Conservation (phyloP, 2,329 filamentous ascomycete species). For the Colletotrichum gigasporum region DNA sequence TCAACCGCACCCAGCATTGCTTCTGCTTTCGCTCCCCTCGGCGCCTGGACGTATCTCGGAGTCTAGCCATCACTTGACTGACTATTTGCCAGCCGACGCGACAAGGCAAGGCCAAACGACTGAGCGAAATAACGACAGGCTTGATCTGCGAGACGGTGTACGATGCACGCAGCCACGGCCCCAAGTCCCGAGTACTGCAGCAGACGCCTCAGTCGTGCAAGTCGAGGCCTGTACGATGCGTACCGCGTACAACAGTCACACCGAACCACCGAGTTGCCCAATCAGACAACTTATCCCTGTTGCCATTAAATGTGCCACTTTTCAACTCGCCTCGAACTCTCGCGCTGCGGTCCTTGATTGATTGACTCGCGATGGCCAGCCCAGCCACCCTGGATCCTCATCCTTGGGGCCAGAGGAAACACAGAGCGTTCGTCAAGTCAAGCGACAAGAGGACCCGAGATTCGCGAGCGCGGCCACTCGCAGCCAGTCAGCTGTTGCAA, state of each 20-base stretch:
- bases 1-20: neutral
- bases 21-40: neutral
- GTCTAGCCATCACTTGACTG: neutral
- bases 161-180: neutral
- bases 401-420: neutral
- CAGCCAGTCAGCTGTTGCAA: neutral
- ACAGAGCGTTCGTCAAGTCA: conserved; percentile 19
- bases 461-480: neutral
- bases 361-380: conserved; percentile 23
- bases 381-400: neutral
- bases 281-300: conserved; percentile 23
- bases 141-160: conserved; percentile 16
- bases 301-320: conserved; percentile 19
- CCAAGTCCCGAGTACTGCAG: conserved; percentile 17
- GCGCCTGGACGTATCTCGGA: conserved; percentile 3
- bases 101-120: conserved; percentile 5
- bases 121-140: conserved; percentile 29
- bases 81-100: neutral
- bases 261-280: conserved; percentile 20
- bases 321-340: conserved; percentile 16
- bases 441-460: conserved; percentile 8
- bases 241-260: conserved; percentile 20
- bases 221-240: neutral
- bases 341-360: conserved; percentile 13
- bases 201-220: neutral